phyloP scores from a whole-genome alignment of 225 moss, liverwort and hornwort genomes.

The Straminergon stramineum region DNA sequence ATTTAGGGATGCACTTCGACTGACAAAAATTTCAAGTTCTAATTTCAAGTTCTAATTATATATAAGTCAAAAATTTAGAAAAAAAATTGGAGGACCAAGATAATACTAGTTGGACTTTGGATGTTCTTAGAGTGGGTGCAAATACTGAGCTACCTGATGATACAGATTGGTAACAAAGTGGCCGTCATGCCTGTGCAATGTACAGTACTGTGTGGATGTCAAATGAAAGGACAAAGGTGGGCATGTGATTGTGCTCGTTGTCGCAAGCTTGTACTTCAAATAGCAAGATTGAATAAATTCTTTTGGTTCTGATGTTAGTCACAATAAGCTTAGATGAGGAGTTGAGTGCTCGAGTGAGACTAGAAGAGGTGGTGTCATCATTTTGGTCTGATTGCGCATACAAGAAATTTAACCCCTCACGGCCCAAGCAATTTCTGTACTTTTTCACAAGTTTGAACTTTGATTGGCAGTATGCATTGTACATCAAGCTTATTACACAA shows the following conservation, averaged over 20 bases:
- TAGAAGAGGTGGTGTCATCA: background rate
- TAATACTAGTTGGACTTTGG: fast-evolving
- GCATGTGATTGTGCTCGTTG: background rate
- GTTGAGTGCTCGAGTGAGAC: background rate
- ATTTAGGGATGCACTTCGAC: fast-evolving
- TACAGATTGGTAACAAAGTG: background rate
- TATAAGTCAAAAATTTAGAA: background rate
- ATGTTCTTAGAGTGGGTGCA: background rate
- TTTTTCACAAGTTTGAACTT: too few relatives aligned
- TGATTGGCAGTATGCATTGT: too few relatives aligned
- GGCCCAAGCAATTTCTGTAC: too few relatives aligned
- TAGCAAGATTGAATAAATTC: background rate
- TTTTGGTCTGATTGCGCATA: background rate
- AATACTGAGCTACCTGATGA: background rate
- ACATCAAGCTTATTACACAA: too few relatives aligned
- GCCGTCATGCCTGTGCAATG: background rate
- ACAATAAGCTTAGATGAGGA: background rate
- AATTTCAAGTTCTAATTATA: background rate
- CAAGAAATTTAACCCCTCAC: background rate
- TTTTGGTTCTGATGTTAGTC: background rate
- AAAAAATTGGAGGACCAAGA: background rate
- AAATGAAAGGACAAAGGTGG: background rate
- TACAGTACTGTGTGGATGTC: background rate
- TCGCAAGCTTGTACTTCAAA: background rate
- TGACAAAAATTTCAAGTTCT: background rate